Percentiles rank a stretch among this genome's conserved stretches.
Conservation (phyloP, 139 green algal genomes). For the Auxenochlorella protothecoides region DNA sequence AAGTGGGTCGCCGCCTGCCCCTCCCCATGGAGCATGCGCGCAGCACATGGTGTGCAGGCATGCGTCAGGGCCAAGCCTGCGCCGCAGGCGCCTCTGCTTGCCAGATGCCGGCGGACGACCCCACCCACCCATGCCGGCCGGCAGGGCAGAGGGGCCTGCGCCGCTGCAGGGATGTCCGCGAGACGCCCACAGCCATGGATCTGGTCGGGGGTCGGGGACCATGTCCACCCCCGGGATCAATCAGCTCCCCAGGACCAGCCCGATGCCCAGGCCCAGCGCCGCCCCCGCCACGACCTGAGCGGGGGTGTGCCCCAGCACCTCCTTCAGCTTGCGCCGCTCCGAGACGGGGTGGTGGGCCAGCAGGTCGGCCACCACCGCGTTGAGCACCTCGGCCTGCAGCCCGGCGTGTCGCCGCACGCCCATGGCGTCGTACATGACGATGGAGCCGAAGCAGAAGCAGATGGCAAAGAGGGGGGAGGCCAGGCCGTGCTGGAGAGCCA, state of each 20-base stretch:
- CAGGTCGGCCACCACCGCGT: slow-evolving; percentile 71
- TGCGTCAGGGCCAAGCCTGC: too few species aligned
- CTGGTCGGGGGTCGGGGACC: too few species aligned
- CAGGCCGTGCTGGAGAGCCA: slow-evolving; percentile 78
- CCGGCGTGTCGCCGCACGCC: slow-evolving; percentile 88
- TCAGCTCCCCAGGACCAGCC: not conserved
- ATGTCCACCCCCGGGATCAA: too few species aligned
- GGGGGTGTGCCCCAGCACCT: slow-evolving; percentile 92
- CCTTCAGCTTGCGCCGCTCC: slow-evolving; percentile 74
- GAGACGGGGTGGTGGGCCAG: slow-evolving; percentile 60
- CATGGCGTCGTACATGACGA: slow-evolving; percentile 99
- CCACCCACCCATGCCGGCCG: too few species aligned
- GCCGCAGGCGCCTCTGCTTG: too few species aligned
- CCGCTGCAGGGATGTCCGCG: too few species aligned
- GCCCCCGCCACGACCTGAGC: slow-evolving; percentile 56
- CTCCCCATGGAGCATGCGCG: too few species aligned
- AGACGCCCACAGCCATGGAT: too few species aligned
- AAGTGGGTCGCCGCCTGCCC: too few species aligned
- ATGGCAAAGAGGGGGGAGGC: slow-evolving; percentile 76
- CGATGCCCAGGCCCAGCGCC: not conserved
- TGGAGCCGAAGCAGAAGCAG: slow-evolving; percentile 75
- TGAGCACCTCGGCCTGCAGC: slow-evolving; percentile 84
- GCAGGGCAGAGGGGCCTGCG: too few species aligned
- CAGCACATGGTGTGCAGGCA: too few species aligned
- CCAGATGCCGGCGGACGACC: too few species aligned